Evolutionary conservation across 306 rosid genomes (phyloP), one percentile per base, ranked within the genome.

Genomic region (Fragaria nilgerrensis): DNA sequence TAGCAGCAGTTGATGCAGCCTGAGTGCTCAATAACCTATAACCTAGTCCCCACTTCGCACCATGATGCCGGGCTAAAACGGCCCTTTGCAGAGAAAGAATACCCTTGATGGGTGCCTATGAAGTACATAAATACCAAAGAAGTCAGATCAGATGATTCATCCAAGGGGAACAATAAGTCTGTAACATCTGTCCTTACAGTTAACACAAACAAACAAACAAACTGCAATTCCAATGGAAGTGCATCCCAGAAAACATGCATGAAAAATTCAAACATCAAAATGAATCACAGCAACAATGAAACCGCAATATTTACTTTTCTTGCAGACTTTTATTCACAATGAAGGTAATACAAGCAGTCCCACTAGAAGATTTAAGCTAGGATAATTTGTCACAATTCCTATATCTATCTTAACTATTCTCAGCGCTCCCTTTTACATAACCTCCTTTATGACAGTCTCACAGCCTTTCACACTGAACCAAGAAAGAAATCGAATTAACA

Each of bases 21-120:
- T 91, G 96, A 50, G 93, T 86, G 84, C 97, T 92, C 81, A 95
- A 92, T 69, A 86, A 77, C 86, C 93, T 91, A 39, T 84, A 74
- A 55, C 94, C 90, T 52, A 76, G 39, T 34, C 86, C 83, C 88
- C 76, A 82, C 78, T 78, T 87, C 73, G 85, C 87, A 80, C 76
- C 79, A 58, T 70, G 88, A 50, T 58, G 81, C 70, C 36, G 72
- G 83, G 83, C 89, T 83, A 89, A 89, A 71, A 82, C 79, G 41
- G 86, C 66, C 77, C 91, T 83, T 80, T 74, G 87, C 39, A 88
- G 73, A 75, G 89, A 83, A 79, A 91, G 88, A 72, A 92, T 85
- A 41, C 93, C 89, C 86, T 85, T 89, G 81, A 92, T 81, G 87
- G 83, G 91, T 88, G 87, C 87, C 99, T 92, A 63, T 25, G 79